A percentile compares a stretch with the other conserved stretches of the same genome.
Conservation (phyloP, 805 yeast genomes). For the Candida insectorum region DNA sequence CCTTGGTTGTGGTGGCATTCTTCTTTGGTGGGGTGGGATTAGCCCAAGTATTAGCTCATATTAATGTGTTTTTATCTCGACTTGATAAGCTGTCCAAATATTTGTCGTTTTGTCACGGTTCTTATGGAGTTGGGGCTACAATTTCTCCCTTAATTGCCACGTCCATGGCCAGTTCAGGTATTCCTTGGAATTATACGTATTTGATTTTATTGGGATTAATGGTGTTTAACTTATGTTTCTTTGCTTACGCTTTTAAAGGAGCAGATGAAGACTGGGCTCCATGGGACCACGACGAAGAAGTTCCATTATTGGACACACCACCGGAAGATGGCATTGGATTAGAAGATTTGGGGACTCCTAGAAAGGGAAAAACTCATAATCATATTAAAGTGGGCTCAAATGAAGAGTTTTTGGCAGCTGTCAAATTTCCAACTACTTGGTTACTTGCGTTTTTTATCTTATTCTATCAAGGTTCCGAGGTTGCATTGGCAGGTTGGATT, state of each 20-base stretch:
- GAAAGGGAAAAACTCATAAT: neutral
- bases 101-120: conserved; percentile 63
- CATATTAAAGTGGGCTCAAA: neutral
- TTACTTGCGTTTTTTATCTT: conserved; percentile 52
- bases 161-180: conserved; percentile 44
- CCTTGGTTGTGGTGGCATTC: conserved; percentile 46
- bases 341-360: conserved; percentile 3
- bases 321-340: conserved; percentile 7
- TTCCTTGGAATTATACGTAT: conserved; percentile 54
- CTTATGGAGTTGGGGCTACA: conserved; percentile 72
- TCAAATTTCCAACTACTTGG: conserved; percentile 39
- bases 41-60: conserved; percentile 48
- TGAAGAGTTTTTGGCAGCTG: conserved; percentile 27
- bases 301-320: neutral
- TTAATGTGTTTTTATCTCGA: conserved; percentile 48
- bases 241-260: conserved; percentile 44
- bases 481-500: conserved; percentile 71
- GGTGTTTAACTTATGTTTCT: conserved; percentile 25
- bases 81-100: conserved; percentile 53
- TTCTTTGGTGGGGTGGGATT: conserved; percentile 58
- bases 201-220: conserved; percentile 45
- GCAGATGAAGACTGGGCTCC: conserved; percentile 45
- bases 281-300: conserved; percentile 23
- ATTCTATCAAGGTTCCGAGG: conserved; percentile 68
- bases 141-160: conserved; percentile 65